A percentile compares a stretch with the other conserved stretches of the same genome.
Conservation (phyloP, 805 yeast genomes). For the Nakazawaea populi region DNA sequence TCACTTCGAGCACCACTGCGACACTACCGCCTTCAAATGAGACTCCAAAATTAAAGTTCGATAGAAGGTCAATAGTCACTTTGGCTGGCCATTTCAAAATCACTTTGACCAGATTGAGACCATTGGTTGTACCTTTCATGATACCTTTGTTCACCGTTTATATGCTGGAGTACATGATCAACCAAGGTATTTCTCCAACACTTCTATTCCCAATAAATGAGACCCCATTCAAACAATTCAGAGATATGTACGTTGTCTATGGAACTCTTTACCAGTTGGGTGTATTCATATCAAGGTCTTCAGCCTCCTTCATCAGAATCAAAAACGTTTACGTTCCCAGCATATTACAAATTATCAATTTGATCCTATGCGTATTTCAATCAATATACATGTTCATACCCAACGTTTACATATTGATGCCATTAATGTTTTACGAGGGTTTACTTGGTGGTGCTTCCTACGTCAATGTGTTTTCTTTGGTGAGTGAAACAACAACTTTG, state of each 20-base stretch:
- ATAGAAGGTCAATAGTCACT: background rate
- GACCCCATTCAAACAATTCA: slow-evolving; percentile 61
- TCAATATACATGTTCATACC: slow-evolving; percentile 55
- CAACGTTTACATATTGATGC: slow-evolving; percentile 54
- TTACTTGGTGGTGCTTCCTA: slow-evolving; percentile 87
- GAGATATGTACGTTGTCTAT: slow-evolving; percentile 89
- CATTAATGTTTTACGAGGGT: slow-evolving; percentile 78
- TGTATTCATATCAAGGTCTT: slow-evolving; percentile 86
- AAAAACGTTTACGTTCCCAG: slow-evolving; percentile 56
- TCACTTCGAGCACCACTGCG: background rate
- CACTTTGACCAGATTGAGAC: slow-evolving; percentile 30
- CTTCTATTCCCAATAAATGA: slow-evolving; percentile 67
- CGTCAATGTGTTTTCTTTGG: slow-evolving; percentile 80
- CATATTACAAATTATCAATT: slow-evolving; percentile 59
- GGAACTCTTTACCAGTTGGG: slow-evolving; percentile 90
- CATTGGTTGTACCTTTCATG: slow-evolving; percentile 64
- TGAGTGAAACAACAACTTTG: slow-evolving; percentile 50
- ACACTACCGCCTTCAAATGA: background rate
- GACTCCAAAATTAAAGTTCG: background rate
- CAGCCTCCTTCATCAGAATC: slow-evolving; percentile 61
- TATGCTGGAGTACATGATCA: slow-evolving; percentile 79
- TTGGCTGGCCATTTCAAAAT: background rate
- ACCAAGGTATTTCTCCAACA: slow-evolving; percentile 91
- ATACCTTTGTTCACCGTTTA: slow-evolving; percentile 80
- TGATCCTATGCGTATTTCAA: slow-evolving; percentile 54